Conservation (phyloP, 805 yeast species). For the Saturnispora hagleri region DNA sequence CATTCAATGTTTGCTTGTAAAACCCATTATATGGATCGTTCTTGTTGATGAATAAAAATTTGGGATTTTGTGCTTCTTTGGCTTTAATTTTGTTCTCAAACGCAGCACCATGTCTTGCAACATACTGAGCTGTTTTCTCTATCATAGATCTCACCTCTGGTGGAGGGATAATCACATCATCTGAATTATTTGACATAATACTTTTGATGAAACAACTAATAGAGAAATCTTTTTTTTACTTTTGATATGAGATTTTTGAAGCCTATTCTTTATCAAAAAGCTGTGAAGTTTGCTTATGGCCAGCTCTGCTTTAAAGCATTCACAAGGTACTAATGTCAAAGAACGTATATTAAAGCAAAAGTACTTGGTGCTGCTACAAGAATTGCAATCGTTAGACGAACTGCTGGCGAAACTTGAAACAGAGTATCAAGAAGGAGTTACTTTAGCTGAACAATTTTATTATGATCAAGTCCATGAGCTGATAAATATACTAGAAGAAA, state of each 20-base stretch:
- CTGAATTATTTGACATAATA: conserved; percentile 21
- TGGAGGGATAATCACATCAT: conserved; percentile 45
- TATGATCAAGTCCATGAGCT: not conserved
- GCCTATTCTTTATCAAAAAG: not conserved
- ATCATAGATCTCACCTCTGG: conserved; percentile 42
- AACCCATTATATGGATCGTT: conserved; percentile 48
- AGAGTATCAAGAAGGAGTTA: not conserved
- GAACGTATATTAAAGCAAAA: not conserved
- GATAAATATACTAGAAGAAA: not conserved
- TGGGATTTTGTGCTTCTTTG: conserved; percentile 37
- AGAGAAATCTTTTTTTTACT: not conserved
- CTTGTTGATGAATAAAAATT: conserved; percentile 55
- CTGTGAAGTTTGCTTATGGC: not conserved
- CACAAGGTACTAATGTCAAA: not conserved
- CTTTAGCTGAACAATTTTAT: not conserved
- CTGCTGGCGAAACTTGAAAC: not conserved
- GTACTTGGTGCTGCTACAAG: not conserved
- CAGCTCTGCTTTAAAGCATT: not conserved
- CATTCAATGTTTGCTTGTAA: conserved; percentile 41
- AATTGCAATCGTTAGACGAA: not conserved
- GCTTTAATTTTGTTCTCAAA: conserved; percentile 52
- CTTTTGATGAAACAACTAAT: not conserved
- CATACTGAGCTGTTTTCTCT: conserved; percentile 64
- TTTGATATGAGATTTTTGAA: not conserved
- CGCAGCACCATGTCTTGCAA: conserved; percentile 53